Conservation (phyloP, 208 protist genomes). For the Herpetomonas tarakana region DNA sequence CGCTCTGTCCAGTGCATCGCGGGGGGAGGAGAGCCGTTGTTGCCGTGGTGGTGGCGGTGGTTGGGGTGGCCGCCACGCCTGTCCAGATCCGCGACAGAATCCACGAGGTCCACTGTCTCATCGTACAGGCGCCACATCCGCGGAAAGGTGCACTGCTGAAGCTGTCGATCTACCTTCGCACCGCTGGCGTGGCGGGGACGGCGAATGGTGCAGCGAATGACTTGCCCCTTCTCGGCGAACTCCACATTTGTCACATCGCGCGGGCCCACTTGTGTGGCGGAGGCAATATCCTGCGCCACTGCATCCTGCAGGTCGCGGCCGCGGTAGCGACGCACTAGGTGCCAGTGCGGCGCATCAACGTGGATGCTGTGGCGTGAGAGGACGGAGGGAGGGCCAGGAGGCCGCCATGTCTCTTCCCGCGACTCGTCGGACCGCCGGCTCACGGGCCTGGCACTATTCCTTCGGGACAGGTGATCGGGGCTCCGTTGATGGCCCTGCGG, state of each 20-base stretch:
- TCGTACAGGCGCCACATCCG: slow-evolving; percentile 32
- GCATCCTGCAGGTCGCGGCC: slow-evolving; percentile 7
- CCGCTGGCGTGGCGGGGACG: slow-evolving; percentile 1
- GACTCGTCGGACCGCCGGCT: too few relatives aligned
- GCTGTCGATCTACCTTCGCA: slow-evolving; percentile 5
- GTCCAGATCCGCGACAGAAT: too few relatives aligned
- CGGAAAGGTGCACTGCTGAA: slow-evolving; percentile 23
- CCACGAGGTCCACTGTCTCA: too few relatives aligned
- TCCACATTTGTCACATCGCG: slow-evolving; percentile 6
- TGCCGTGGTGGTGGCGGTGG: too few relatives aligned
- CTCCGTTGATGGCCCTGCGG: too few relatives aligned
- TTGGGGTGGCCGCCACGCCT: too few relatives aligned
- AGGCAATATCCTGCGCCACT: slow-evolving; percentile 11
- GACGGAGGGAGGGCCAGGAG: too few relatives aligned
- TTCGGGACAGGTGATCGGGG: too few relatives aligned
- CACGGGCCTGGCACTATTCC: too few relatives aligned
- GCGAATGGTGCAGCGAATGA: slow-evolving; percentile 11
- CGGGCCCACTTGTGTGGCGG: slow-evolving; percentile 4
- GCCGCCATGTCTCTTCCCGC: too few relatives aligned
- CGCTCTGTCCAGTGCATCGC: too few relatives aligned
- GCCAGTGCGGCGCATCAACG: slow-evolving; percentile 11
- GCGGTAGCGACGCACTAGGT: slow-evolving; percentile 14
- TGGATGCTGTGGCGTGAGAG: slow-evolving; percentile 5
- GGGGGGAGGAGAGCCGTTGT: too few relatives aligned
- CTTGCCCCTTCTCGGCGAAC: slow-evolving; percentile 10